Conservation (phyloP, 1,139 yeast genomes). For the Meyerozyma elateridarum region DNA sequence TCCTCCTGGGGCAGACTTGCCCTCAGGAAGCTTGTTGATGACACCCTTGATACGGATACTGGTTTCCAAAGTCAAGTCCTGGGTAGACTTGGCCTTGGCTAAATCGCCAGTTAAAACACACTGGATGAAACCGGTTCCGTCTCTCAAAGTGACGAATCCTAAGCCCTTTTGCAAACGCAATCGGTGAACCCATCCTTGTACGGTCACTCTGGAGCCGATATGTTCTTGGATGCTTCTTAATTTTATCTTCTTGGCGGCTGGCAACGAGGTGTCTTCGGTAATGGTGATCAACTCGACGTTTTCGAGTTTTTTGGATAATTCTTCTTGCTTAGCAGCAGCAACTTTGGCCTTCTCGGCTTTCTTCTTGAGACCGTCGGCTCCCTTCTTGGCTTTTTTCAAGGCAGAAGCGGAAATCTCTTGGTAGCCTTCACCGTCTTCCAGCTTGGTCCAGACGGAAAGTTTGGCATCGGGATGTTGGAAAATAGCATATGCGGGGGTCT, state of each 20-base stretch:
- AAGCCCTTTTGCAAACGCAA: constrained; percentile 88
- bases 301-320: constrained; percentile 67
- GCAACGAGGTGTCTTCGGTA: constrained; percentile 67
- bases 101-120: constrained; percentile 85
- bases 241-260: constrained; percentile 65
- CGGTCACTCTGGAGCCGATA: constrained; percentile 62
- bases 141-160: constrained; percentile 87
- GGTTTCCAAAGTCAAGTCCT: constrained; percentile 82
- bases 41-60: constrained; percentile 78
- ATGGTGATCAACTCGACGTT: constrained; percentile 69
- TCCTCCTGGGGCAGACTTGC: constrained; percentile 96
- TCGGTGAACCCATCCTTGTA: constrained; percentile 96
- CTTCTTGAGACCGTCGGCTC: constrained; percentile 86
- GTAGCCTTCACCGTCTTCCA: constrained; percentile 55
- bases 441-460: constrained; percentile 60
- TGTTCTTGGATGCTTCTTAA: constrained; percentile 48
- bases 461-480: constrained; percentile 56
- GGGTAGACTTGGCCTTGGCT: constrained; percentile 84
- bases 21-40: constrained; percentile 83
- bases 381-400: constrained; percentile 93
- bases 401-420: constrained; percentile 88
- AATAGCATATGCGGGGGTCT: constrained; percentile 81
- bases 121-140: constrained; percentile 90
- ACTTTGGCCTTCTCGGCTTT: constrained; percentile 79
- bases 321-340: constrained; percentile 58